Percentiles rank a stretch among this genome's conserved stretches.
These are phyloP conservation scores for Xenoacremonium recifei DNA, from an alignment of 2,329 filamentous ascomycete genomes.

Conservation along the genomic window DNA sequence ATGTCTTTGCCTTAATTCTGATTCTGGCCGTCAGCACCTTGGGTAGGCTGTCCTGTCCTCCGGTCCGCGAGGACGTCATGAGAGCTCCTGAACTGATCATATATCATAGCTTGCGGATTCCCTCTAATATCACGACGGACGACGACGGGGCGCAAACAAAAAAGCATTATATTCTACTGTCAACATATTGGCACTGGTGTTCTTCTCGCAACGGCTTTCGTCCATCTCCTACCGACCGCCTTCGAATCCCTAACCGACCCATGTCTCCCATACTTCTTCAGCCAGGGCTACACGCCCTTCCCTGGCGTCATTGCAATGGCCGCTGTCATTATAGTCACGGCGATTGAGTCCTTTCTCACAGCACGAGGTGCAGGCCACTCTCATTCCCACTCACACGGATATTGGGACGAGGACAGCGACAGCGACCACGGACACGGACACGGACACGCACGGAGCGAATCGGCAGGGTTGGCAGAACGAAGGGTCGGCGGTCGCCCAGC, in stretches of 20 bases:
- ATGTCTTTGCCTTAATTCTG: conserved; percentile 66
- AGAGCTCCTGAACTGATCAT: too few relatives aligned
- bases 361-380: conserved; percentile 63
- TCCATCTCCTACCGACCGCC: conserved; percentile 70
- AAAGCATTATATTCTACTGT: conserved; percentile 62
- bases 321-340: conserved; percentile 77
- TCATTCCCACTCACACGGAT: conserved; percentile 51
- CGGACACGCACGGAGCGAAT: conserved; percentile 18
- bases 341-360: conserved; percentile 86
- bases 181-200: conserved; percentile 81
- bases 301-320: conserved; percentile 81
- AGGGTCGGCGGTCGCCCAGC: conserved; percentile 42
- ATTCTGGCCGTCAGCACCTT: conserved; percentile 62
- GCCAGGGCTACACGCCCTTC: conserved; percentile 72
- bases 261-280: conserved; percentile 78
- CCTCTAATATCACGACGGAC: conserved; percentile 62
- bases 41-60: conserved; percentile 36
- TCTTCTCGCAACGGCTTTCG: conserved; percentile 82
- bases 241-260: conserved; percentile 66
- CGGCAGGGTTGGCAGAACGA: conserved; percentile 35
- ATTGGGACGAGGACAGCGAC: conserved; percentile 51
- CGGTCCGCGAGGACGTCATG: too few relatives aligned
- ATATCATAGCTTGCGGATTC: conserved; percentile 64
- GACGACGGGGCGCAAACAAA: conserved; percentile 56
- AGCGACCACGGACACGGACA: conserved; percentile 23